Evolutionary conservation across 441 rosid genomes (phyloP).

Genomic region (Populus hybrid): DNA sequence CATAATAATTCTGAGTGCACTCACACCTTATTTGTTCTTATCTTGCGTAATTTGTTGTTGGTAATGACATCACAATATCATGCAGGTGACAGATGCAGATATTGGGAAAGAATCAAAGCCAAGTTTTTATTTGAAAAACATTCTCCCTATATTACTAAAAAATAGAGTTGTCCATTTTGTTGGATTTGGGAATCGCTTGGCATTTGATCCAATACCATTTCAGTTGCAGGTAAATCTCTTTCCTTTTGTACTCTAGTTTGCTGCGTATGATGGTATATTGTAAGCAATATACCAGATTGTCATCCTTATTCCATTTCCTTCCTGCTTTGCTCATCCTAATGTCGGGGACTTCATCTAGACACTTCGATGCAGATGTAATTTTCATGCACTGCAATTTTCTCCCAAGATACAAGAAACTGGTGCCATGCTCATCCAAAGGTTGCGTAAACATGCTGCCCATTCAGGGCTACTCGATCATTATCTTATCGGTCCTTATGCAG

Average conservation of each 20-base stretch:
- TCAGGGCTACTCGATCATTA: conserved; percentile 63
- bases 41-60: background rate
- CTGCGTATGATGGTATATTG: conserved; percentile 6
- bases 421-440: conserved; percentile 67
- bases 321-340: conserved; percentile 37
- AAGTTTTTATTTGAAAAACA: conserved; percentile 74
- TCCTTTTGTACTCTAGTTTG: conserved; percentile 17
- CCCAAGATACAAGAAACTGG: conserved; percentile 89
- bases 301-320: conserved; percentile 9
- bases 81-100: conserved; percentile 74
- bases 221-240: conserved; percentile 69
- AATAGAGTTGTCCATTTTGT: conserved; percentile 79
- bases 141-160: conserved; percentile 74
- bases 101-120: conserved; percentile 83
- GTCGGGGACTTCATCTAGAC: conserved; percentile 64
- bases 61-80: conserved; percentile 21
- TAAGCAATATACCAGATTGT: conserved; percentile 10
- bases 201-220: conserved; percentile 90
- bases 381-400: conserved; percentile 72
- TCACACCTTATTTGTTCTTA: conserved; percentile 5
- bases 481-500: conserved; percentile 71
- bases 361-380: conserved; percentile 97
- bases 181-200: conserved; percentile 94
- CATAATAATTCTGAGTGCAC: background rate
- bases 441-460: conserved; percentile 49